Conservation (phyloP, 345 rosid species). For the Brassica napus region Da-Ae NC_063436.1:15165501-15166000, state of each 20-base stretch:
- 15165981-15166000: constrained; percentile 6
- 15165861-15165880: constrained; percentile 18
- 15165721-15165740: neutral
- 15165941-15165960: constrained; percentile 16
- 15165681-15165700: constrained; percentile 1
- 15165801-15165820: neutral
- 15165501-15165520: neutral
- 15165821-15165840: constrained; percentile 3
- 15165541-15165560: neutral
- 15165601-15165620: neutral
- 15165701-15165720: neutral
- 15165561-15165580: neutral
- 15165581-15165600: neutral
- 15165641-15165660: neutral
- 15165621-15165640: neutral
- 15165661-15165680: neutral
- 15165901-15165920: neutral
- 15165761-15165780: neutral
- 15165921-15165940: neutral
- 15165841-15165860: neutral
- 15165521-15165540: neutral
- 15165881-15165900: neutral
- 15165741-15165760: neutral
- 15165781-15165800: neutral
- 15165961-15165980: neutral